Evolutionary conservation across 2,329 filamentous ascomycete genomes (phyloP), one percentile per base, ranked within the genome.

Genomic region (Xylariaceae sp.): DNA sequence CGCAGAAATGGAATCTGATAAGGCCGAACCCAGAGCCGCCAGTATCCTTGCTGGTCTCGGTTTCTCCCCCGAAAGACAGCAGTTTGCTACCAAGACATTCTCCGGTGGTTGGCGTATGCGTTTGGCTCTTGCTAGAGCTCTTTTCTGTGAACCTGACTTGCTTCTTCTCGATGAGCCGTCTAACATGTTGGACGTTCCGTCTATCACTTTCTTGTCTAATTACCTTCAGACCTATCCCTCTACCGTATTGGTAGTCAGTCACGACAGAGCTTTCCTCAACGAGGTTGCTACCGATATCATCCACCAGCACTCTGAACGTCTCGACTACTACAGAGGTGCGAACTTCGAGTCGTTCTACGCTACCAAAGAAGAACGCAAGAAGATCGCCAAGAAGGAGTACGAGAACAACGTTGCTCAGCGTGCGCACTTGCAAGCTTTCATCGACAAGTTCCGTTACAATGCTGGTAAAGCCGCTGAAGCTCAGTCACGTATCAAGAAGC

Each of bases 141-240:
- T 99, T 42, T 99, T 99, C 80, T 99, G 94, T 78, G 94, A 99
- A 74, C 94, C 94, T 49, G 94, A 99, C 76, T 80, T 99, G 55
- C 78, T 99, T 61, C 83, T 99, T 74, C 91, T 99, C 68, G 94
- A 99, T 80, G 94, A 99, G 86, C 94, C 94, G 78, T 97, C 93
- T 58, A 97, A 97, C 86, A 97, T 97, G 93, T 92, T 99, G 90
- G 94, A 97, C 77, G 94, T 99, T 59, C 94, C 94, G n/a, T 97
- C 94, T 23, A 97, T 99, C 72, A 95, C 94, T 58, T 99, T 97
- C 84, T 83, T 99, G 73, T 89, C 93, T 52, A 93, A 92, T 71
- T 99, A 99, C 73, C 88, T 99, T 7, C 92, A 97, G 74, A 81
- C 80, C 53, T 99, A 99, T 72, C 93, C 93, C 45, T 96, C 91